A percentile compares a stretch with the other conserved stretches of the same genome.
Evolutionary conservation across 257 asterid species (phyloP).

Genomic region (Petunia secreta): DNA sequence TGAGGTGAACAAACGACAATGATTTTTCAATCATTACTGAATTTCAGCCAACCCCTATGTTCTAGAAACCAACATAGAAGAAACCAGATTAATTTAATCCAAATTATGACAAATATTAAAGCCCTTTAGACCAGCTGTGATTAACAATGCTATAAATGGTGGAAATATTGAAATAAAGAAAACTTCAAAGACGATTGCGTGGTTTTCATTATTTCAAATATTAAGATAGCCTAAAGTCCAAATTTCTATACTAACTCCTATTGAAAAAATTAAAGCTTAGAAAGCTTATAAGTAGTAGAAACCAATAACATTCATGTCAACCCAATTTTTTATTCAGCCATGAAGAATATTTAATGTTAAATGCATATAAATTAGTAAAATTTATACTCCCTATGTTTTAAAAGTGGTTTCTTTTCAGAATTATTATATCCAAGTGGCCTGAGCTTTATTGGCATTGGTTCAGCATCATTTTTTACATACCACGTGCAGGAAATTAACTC

Average conservation of each 20-base stretch:
- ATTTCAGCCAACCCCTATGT: not conserved
- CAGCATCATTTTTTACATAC: not conserved
- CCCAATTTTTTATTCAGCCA: not conserved
- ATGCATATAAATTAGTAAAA: not conserved
- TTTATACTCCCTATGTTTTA: not conserved
- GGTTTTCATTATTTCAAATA: not conserved
- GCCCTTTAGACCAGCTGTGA: not conserved
- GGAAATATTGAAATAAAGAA: not conserved
- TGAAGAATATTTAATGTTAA: not conserved
- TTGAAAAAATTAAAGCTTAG: not conserved
- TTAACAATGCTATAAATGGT: not conserved
- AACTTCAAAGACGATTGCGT: not conserved
- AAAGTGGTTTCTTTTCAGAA: no score
- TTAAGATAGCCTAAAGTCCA: not conserved
- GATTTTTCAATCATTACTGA: not conserved
- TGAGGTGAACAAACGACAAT: slow-evolving; percentile 2
- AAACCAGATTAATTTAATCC: not conserved
- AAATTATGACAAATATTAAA: not conserved
- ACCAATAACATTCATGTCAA: slow-evolving; percentile 3
- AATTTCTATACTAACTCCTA: not conserved
- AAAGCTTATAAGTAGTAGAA: not conserved
- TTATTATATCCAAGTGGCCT: not conserved
- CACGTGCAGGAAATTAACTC: not conserved
- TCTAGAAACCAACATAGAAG: slow-evolving; percentile 22
- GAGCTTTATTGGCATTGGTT: not conserved